Conservation (phyloP, 345 rosid species). For the Eutrema yunnanense region DNA sequence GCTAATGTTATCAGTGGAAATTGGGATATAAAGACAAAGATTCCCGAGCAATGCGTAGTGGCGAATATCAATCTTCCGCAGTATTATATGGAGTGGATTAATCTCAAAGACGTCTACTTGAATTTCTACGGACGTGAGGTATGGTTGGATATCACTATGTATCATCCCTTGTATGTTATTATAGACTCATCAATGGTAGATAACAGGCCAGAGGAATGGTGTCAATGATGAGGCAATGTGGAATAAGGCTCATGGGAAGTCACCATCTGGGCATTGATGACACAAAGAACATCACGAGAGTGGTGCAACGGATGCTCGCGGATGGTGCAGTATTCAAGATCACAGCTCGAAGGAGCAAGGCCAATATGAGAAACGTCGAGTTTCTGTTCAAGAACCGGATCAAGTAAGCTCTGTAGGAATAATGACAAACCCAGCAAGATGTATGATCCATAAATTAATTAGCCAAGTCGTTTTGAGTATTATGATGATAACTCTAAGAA, state of each 20-base stretch:
- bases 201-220: slow-evolving; percentile 87
- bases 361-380: slow-evolving; percentile 39
- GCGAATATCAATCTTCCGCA: slow-evolving; percentile 65
- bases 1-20: slow-evolving; percentile 58
- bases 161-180: neutral
- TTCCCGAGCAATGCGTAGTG: slow-evolving; percentile 75
- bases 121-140: slow-evolving; percentile 75
- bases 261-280: slow-evolving; percentile 95
- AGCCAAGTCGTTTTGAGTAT: neutral
- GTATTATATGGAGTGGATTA: slow-evolving; percentile 89
- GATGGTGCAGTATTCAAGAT: slow-evolving; percentile 66
- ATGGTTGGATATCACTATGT: neutral
- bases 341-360: slow-evolving; percentile 65
- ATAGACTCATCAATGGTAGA: neutral
- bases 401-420: slow-evolving; percentile 7
- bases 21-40: slow-evolving; percentile 92
- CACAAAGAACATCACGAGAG: slow-evolving; percentile 79
- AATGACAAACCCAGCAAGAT: neutral
- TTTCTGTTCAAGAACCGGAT: slow-evolving; percentile 63
- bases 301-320: slow-evolving; percentile 66
- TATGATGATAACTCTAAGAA: neutral
- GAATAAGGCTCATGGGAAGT: slow-evolving; percentile 58
- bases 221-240: slow-evolving; percentile 79
- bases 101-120: slow-evolving; percentile 73
- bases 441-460: neutral